Percentiles rank a stretch among this genome's conserved stretches.
phyloP scores from a whole-genome alignment of 2,329 filamentous ascomycete genomes.

The Fusarium proliferatum region DNA sequence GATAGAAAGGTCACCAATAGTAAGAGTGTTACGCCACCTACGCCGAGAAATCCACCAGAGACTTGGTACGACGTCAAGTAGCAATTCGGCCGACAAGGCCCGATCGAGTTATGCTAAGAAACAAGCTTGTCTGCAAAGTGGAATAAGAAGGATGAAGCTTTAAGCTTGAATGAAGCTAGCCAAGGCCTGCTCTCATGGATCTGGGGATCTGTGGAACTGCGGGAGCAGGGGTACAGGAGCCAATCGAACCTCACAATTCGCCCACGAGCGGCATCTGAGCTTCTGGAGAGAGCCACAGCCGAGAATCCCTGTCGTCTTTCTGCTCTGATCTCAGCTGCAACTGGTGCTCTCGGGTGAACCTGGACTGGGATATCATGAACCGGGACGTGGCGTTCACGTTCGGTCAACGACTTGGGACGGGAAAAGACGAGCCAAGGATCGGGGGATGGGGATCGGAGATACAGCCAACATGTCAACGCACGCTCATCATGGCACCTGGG shows the following conservation, averaged over 20 bases:
- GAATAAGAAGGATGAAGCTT: slow-evolving; percentile 6
- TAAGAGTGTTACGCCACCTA: slow-evolving; percentile 9
- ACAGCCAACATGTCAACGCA: slow-evolving; percentile 5
- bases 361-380: slow-evolving; percentile 27
- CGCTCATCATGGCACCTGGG: slow-evolving; percentile 33
- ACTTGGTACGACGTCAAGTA: slow-evolving; percentile 10
- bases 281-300: slow-evolving; percentile 11
- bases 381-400: slow-evolving; percentile 15
- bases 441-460: slow-evolving; percentile 26
- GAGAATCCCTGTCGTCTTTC: slow-evolving; percentile 12
- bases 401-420: slow-evolving; percentile 42
- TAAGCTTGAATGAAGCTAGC: slow-evolving; percentile 26
- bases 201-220: slow-evolving; percentile 30
- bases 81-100: slow-evolving; percentile 26
- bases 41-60: neutral
- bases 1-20: neutral
- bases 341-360: neutral
- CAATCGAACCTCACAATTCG: slow-evolving; percentile 30
- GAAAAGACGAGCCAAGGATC: slow-evolving; percentile 33
- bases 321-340: slow-evolving; percentile 33
- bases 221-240: slow-evolving; percentile 25
- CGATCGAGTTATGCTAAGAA: slow-evolving; percentile 34
- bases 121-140: slow-evolving; percentile 38
- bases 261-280: slow-evolving; percentile 40
- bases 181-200: slow-evolving; percentile 20